These are phyloP conservation scores for Malassezia equina DNA, from an alignment of 1,284 basidiomycete species.

Conservation along the genomic window DNA sequence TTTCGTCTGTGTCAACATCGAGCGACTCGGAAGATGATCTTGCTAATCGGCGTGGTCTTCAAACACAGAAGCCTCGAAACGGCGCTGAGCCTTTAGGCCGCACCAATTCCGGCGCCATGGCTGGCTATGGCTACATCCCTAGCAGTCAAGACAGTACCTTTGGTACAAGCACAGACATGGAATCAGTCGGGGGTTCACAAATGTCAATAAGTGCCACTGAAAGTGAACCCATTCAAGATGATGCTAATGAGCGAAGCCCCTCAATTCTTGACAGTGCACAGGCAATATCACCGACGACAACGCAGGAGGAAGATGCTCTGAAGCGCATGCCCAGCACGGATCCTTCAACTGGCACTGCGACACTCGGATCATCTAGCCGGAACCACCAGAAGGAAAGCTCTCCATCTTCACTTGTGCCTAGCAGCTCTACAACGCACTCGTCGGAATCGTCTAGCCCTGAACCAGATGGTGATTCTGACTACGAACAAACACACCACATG, in stretches of 20 bases:
- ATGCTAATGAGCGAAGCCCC: slow-evolving; percentile 24
- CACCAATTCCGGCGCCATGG: slow-evolving; percentile 21
- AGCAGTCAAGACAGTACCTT: slow-evolving; percentile 39
- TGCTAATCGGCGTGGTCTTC: not conserved
- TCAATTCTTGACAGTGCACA: slow-evolving; percentile 34
- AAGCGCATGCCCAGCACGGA: not conserved
- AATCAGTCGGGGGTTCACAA: not conserved
- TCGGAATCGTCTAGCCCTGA: slow-evolving; percentile 6
- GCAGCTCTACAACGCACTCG: not conserved
- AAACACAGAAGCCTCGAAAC: not conserved
- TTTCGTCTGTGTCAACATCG: slow-evolving; percentile 14
- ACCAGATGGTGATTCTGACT: slow-evolving; percentile 14
- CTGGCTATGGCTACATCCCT: slow-evolving; percentile 41
- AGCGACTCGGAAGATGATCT: slow-evolving; percentile 18
- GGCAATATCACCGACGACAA: slow-evolving; percentile 13
- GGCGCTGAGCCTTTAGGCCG: not conserved
- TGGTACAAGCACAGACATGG: slow-evolving; percentile 12
- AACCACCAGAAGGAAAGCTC: not conserved
- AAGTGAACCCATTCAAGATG: slow-evolving; percentile 13
- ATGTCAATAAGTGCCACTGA: slow-evolving; percentile 17
- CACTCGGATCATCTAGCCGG: not conserved
- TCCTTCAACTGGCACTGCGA: not conserved
- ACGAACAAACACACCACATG: slow-evolving; percentile 10
- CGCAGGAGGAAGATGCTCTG: not conserved
- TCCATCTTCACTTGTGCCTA: not conserved